Percentiles rank a stretch among this genome's conserved stretches.
These are phyloP conservation scores for Lenzites betulinus DNA, from an alignment of 768 basidiomycete genomes.

Conservation along the genomic window DNA sequence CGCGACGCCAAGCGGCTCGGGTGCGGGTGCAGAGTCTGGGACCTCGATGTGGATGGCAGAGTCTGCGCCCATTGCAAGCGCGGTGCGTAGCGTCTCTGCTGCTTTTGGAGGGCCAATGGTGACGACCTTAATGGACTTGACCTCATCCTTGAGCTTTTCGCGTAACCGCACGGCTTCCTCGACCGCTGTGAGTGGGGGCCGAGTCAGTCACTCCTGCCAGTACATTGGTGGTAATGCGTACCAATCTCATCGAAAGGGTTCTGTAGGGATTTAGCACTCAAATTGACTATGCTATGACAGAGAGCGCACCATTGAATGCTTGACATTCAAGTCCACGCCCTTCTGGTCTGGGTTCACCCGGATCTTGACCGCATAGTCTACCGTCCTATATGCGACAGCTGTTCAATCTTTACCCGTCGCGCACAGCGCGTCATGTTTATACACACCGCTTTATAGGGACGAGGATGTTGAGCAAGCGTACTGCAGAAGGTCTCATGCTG, in stretches of 20 bases:
- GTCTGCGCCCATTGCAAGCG: conserved; percentile 98
- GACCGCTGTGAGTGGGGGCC: conserved; percentile 58
- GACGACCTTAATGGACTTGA: conserved; percentile 87
- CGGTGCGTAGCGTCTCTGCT: conserved; percentile 88
- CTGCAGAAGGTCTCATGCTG: conserved; percentile 73
- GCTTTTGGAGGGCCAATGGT: conserved; percentile 95
- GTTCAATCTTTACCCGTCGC: background rate
- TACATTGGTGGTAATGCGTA: conserved; percentile 36
- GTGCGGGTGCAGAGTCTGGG: conserved; percentile 67
- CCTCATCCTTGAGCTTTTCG: conserved; percentile 71
- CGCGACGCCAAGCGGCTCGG: conserved; percentile 92
- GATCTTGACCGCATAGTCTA: conserved; percentile 99
- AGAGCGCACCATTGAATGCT: conserved; percentile 91
- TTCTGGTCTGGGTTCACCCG: conserved; percentile 94
- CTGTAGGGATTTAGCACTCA: conserved; percentile 41
- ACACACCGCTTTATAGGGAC: conserved; percentile 89
- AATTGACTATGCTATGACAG: background rate
- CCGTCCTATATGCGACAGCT: conserved; percentile 54
- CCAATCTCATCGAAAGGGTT: conserved; percentile 99
- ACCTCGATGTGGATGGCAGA: conserved; percentile 87
- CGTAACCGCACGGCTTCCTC: conserved; percentile 97
- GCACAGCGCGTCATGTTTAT: background rate
- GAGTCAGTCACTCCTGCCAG: background rate
- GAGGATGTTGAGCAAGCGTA: conserved; percentile 80
- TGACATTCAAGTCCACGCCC: conserved; percentile 94